Percentiles rank a stretch among this genome's conserved stretches.
Conservation (phyloP, 495 filamentous ascomycete genomes). For the Trichoderma reesei region DNA sequence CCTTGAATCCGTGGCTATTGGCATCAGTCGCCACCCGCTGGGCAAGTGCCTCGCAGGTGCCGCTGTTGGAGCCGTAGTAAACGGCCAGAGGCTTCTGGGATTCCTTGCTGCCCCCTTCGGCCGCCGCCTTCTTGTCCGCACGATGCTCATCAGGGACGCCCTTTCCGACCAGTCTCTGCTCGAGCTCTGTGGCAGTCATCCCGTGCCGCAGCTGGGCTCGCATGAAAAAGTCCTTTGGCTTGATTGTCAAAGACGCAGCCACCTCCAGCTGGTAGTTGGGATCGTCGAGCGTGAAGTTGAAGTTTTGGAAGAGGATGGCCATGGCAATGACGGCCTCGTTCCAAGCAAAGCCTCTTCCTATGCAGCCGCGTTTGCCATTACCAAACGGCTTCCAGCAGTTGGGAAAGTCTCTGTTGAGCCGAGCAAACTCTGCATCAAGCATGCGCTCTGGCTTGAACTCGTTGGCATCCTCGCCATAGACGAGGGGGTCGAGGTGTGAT, state of each 20-base stretch:
- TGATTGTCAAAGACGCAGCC: conserved; percentile 55
- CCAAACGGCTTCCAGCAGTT: conserved; percentile 44
- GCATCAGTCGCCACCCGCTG: conserved; percentile 47
- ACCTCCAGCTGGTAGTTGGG: conserved; percentile 49
- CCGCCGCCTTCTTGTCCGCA: not conserved
- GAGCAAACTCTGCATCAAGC: conserved; percentile 46
- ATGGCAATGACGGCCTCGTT: conserved; percentile 40
- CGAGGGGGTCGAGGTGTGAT: conserved; percentile 30
- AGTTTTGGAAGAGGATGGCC: conserved; percentile 44
- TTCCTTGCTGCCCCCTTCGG: not conserved
- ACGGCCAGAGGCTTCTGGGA: conserved; percentile 38
- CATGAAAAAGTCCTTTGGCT: conserved; percentile 56
- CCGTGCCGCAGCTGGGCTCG: conserved; percentile 46
- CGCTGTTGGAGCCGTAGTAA: conserved; percentile 59
- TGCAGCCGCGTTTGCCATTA: conserved; percentile 40
- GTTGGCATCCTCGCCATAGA: conserved; percentile 40
- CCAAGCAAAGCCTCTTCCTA: conserved; percentile 48
- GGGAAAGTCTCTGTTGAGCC: conserved; percentile 30
- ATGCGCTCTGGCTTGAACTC: conserved; percentile 47
- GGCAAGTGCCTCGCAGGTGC: conserved; percentile 58
- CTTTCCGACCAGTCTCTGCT: conserved; percentile 33
- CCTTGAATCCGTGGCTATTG: conserved; percentile 38
- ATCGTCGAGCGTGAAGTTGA: conserved; percentile 44
- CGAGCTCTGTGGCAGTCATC: conserved; percentile 42
- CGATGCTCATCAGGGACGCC: conserved; percentile 6